phyloP scores from a whole-genome alignment of 331 rosid species.

The Quercus phellos region DNA sequence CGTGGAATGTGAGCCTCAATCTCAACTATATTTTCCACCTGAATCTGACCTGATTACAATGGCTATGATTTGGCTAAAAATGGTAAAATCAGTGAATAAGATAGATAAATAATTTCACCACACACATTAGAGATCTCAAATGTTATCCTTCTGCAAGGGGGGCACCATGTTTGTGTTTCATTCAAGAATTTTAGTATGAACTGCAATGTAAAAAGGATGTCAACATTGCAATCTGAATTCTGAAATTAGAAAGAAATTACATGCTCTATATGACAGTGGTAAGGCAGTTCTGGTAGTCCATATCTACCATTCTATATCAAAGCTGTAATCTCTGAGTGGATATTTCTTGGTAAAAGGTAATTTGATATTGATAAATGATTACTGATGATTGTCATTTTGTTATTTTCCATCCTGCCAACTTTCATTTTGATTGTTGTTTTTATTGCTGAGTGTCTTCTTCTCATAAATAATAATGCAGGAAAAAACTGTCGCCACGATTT shows the following conservation, averaged over 20 bases:
- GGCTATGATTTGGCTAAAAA: neutral
- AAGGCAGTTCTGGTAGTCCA: neutral
- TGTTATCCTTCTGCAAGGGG: neutral
- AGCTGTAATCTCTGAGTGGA: neutral
- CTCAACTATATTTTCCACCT: neutral
- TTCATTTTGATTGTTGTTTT: constrained; percentile 5
- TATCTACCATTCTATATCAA: neutral
- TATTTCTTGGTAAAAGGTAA: neutral
- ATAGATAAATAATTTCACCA: neutral
- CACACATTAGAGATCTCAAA: neutral
- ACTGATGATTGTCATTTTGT: constrained; percentile 2
- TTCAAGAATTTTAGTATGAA: neutral
- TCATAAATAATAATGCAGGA: constrained; percentile 52
- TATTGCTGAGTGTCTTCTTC: neutral
- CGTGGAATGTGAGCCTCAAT: neutral
- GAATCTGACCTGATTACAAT: neutral
- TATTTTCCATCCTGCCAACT: neutral
- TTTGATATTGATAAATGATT: neutral
- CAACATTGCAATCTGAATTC: neutral
- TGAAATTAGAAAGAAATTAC: neutral
- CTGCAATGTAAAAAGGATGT: neutral
- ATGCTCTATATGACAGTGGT: neutral
- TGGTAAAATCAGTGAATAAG: neutral
- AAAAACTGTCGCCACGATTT: constrained; percentile 81
- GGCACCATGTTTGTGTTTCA: neutral